Conservation (phyloP, 1,284 basidiomycete genomes). For the Xerocomus minutiporus region DNA sequence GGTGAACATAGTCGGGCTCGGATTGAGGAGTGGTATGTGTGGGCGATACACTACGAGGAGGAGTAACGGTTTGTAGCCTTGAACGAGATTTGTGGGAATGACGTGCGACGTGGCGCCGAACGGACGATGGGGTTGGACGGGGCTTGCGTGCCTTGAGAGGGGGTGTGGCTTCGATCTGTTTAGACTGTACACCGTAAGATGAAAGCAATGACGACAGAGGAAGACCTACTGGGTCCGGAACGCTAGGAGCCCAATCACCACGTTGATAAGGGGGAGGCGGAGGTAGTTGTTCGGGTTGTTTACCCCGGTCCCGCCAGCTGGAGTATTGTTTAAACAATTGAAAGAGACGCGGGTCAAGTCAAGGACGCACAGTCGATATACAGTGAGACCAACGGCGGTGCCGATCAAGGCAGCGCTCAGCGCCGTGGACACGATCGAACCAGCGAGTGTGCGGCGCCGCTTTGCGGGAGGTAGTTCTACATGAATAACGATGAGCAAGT, state of each 20-base stretch:
- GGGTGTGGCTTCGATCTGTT: constrained; percentile 15
- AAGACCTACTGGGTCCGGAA: constrained; percentile 22
- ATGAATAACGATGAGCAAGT: constrained; percentile 35
- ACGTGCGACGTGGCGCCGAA: constrained; percentile 19
- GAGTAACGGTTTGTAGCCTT: constrained; percentile 21
- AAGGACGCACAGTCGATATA: constrained; percentile 69
- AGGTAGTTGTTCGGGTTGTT: constrained; percentile 39
- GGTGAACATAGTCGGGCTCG: constrained; percentile 37
- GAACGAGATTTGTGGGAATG: constrained; percentile 33
- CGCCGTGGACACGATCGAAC: constrained; percentile 75
- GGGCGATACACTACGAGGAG: constrained; percentile 27
- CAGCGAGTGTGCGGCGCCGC: constrained; percentile 64
- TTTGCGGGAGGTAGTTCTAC: constrained; percentile 55
- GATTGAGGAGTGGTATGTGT: constrained; percentile 31
- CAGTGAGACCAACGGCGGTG: constrained; percentile 75
- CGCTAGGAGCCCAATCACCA: constrained; percentile 46
- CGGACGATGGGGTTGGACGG: constrained; percentile 22
- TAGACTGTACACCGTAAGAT: constrained; percentile 11
- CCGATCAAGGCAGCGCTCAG: constrained; percentile 77
- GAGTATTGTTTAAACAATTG: constrained; percentile 6
- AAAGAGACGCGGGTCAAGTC: background rate
- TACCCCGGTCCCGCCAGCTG: constrained; percentile 67
- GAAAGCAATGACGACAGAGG: constrained; percentile 1
- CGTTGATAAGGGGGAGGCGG: constrained; percentile 65
- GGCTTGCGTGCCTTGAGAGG: constrained; percentile 30